Base-by-base conservation (phyloP, 495 filamentous ascomycete species). In the Penicillium dipodomyicola region DNA sequence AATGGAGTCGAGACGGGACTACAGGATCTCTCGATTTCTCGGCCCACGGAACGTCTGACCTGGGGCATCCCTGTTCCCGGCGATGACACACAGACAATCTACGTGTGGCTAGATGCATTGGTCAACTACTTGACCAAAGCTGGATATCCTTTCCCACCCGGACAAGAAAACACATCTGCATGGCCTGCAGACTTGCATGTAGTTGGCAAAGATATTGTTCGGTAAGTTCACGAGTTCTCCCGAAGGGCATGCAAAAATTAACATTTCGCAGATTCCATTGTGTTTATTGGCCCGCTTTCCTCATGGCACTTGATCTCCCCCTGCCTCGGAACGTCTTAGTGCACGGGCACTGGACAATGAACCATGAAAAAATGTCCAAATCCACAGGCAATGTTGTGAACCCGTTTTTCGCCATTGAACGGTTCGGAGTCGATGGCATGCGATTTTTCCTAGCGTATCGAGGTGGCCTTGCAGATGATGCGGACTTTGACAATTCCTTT, bases 281-380 rank as follows among this genome's bases (percentile, higher is more conserved):
- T 72, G 87, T 98, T 25, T 98, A 97, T 78, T 98, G 94, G 94
- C 94, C 94, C 1, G 94, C 94, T 2, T 87, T 98, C 65, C 87
- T 98, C 29, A 84, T 98, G 76, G 93, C 93, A 4, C 77, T 97
- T 25, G 87, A 87, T 57, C 75, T 98, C 3, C 87, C 92, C 2
- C 70, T 89, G n/a, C 93, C 94, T 5, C 87, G 86, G 61, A 84
- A 85, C 51, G 80, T 97, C 20, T 79, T 97, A 0, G 89, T 90
- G 19, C 94, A 97, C 65, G 91, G 87, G 1, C 95, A 98, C 67
- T 98, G 94, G 94, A 94, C 92, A 2, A 84, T 98, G 69, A 89
- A 88, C 51, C 79, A 78, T 41, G 79, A 83, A 59, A 98, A 97
- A 68, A 98, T 98, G 94, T 89, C 92, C 30, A 98, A 98, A 70